Evolutionary conservation across 1,284 basidiomycete genomes (phyloP).

Genomic region (Cutaneotrichosporon arboriforme): DNA sequence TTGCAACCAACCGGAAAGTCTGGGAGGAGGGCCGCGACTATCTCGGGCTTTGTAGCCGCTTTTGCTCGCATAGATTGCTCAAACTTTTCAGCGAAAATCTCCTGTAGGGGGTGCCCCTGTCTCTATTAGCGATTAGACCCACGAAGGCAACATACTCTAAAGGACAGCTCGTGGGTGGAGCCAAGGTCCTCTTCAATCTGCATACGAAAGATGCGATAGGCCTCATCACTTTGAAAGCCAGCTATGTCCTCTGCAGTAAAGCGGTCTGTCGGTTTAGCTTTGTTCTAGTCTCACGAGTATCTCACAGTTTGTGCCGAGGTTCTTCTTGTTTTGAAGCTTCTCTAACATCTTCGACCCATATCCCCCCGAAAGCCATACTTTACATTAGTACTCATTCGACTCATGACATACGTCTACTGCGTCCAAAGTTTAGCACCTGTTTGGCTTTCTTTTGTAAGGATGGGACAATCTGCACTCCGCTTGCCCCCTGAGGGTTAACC

Average conservation of each 20-base stretch:
- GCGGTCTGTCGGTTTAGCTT: conserved; percentile 17
- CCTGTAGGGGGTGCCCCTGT: conserved; percentile 5
- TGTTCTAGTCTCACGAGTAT: conserved; percentile 13
- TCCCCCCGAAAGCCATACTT: conserved; percentile 25
- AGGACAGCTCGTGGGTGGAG: conserved; percentile 9
- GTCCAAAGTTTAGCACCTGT: conserved; percentile 27
- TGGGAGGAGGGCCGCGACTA: conserved; percentile 23
- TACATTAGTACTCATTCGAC: too few relatives aligned
- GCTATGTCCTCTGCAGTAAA: conserved; percentile 8
- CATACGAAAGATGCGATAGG: conserved; percentile 24
- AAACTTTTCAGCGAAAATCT: conserved; percentile 9
- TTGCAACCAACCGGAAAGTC: conserved; percentile 34
- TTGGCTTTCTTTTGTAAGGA: conserved; percentile 19
- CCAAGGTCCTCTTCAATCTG: conserved; percentile 19
- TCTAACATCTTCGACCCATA: conserved; percentile 20
- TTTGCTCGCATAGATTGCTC: conserved; percentile 19
- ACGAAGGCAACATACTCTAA: conserved; percentile 16
- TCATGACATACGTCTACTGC: conserved; percentile 1
- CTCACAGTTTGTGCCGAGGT: background rate
- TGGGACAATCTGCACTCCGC: conserved; percentile 27
- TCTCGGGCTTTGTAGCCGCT: conserved; percentile 12
- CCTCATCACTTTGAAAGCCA: conserved; percentile 8
- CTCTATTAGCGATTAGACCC: conserved; percentile 4
- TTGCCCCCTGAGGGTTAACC: conserved; percentile 8
- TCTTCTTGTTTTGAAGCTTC: background rate